Base-by-base conservation (phyloP, 768 basidiomycete genomes). In the Tricholoma terreum region DNA sequence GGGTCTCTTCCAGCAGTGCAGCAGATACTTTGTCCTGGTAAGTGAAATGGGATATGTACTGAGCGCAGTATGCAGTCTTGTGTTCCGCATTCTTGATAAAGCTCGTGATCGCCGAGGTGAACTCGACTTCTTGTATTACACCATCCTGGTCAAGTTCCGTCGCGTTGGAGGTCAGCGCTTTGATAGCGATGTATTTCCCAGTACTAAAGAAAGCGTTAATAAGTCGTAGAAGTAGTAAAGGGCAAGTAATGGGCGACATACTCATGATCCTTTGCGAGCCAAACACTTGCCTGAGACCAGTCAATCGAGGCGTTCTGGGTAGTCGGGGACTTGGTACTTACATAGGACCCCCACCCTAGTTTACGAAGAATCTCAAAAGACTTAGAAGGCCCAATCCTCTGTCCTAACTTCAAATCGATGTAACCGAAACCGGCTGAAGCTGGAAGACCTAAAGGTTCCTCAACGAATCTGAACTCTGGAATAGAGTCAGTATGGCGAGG, bases 331-430 rank as follows among this genome's bases (percentile, higher is more conserved):
- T n/a, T n/a, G n/a, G n/a, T n/a, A n/a, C n/a, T n/a, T n/a, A n/a
- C n/a, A n/a, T n/a, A n/a, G n/a, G n/a, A n/a, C n/a, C 72, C 71
- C 69, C 67, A 73, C 11, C 70, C 71, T 6, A 74, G 66, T 56
- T 73, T 73, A 10, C 64, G 59, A 4, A 60, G 33, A 52, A 71
- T 54, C 10, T 46, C 61, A 58, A 67, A 75, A 14, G 64, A 61
- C 12, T 65, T 51, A 52, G 65, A 63, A 21, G 59, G 63, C n/a
- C 72, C 72, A 35, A 73, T 50, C 0, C 34, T 17, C 4, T 72
- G 58, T 8, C 65, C 66, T 46, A 69, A 69, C 42, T 69, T 63
- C 34, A 71, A 38, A 46, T 56, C 63, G 36, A 59, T 38, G 49
- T 42, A 72, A 48, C 72, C 71, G 57, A 67, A 64, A 45, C 68